Conservation (phyloP, 805 yeast genomes). For the Danielozyma ontarioensis region DNA sequence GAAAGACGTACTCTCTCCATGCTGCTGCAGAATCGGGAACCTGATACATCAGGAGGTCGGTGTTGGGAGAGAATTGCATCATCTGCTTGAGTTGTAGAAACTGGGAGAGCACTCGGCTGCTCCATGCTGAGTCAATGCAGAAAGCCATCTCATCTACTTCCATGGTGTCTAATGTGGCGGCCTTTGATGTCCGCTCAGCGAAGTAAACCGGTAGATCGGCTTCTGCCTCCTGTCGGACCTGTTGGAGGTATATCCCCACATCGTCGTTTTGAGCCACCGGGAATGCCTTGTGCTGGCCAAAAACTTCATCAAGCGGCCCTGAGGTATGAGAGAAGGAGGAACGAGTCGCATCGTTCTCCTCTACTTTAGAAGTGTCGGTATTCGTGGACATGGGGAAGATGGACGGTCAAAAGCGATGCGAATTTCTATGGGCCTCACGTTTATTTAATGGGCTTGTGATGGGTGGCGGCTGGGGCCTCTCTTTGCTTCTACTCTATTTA, state of each 20-base stretch:
- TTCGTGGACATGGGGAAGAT: neutral
- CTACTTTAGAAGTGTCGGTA: conserved; percentile 8
- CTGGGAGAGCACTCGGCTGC: neutral
- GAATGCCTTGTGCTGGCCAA: conserved; percentile 29
- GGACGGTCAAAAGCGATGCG: neutral
- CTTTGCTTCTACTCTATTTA: too few relatives aligned
- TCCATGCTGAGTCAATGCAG: conserved; percentile 1
- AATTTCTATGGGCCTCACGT: neutral
- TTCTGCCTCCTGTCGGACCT: conserved; percentile 29
- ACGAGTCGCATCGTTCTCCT: too few relatives aligned
- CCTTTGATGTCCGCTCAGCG: conserved; percentile 5
- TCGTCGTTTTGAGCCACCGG: conserved; percentile 9
- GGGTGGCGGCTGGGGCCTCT: too few relatives aligned
- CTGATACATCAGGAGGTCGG: neutral
- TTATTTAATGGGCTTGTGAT: neutral
- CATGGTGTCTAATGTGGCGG: neutral
- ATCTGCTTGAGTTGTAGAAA: conserved; percentile 1
- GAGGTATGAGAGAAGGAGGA: too few relatives aligned
- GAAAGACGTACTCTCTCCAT: conserved; percentile 29
- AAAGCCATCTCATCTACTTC: neutral
- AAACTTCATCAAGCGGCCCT: conserved; percentile 21
- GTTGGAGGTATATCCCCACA: conserved; percentile 20
- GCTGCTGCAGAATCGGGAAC: conserved; percentile 20
- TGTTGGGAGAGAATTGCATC: conserved; percentile 1
- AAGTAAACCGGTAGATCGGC: conserved; percentile 13